A percentile compares a stretch with the other conserved stretches of the same genome.
phyloP scores from a whole-genome alignment of 2,329 filamentous ascomycete genomes.

The Epichloe coenophiala region DNA sequence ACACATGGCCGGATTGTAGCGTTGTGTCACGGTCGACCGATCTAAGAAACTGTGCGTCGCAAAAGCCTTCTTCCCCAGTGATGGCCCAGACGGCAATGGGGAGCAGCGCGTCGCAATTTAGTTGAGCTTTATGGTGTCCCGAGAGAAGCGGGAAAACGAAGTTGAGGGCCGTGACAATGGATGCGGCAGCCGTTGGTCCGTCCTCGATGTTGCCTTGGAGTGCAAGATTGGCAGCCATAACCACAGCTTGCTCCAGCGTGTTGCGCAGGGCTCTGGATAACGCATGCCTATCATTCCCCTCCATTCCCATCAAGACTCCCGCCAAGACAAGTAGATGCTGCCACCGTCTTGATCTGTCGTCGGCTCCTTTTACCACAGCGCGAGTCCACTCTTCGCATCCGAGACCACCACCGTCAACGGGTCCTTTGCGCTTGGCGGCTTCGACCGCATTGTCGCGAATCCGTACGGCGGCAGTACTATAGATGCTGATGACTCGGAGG shows the following conservation, averaged over 20 bases:
- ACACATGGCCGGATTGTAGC: constrained; percentile 25
- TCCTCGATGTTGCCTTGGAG: constrained; percentile 35
- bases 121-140: constrained; percentile 37
- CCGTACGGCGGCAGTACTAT: constrained; percentile 50
- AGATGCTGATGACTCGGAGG: constrained; percentile 55
- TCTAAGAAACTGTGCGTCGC: constrained; percentile 61
- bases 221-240: constrained; percentile 64
- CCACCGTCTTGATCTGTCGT: constrained; percentile 55
- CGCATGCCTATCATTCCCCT: constrained; percentile 47
- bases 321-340: constrained; percentile 71
- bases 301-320: constrained; percentile 66
- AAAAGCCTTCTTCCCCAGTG: constrained; percentile 59
- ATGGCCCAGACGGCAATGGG: constrained; percentile 56
- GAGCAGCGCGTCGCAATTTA: constrained; percentile 58
- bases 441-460: constrained; percentile 36
- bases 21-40: constrained; percentile 54
- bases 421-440: constrained; percentile 16
- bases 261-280: constrained; percentile 49
- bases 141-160: constrained; percentile 64
- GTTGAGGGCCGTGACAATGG: constrained; percentile 59
- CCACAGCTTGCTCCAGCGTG: constrained; percentile 59
- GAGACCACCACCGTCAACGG: constrained; percentile 28
- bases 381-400: constrained; percentile 40
- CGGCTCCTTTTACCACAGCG: constrained; percentile 42
- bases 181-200: constrained; percentile 28